Percentiles rank a stretch among this genome's conserved stretches.
Conservation (phyloP, 1,139 yeast genomes). For the Kodamaea plutei region DNA sequence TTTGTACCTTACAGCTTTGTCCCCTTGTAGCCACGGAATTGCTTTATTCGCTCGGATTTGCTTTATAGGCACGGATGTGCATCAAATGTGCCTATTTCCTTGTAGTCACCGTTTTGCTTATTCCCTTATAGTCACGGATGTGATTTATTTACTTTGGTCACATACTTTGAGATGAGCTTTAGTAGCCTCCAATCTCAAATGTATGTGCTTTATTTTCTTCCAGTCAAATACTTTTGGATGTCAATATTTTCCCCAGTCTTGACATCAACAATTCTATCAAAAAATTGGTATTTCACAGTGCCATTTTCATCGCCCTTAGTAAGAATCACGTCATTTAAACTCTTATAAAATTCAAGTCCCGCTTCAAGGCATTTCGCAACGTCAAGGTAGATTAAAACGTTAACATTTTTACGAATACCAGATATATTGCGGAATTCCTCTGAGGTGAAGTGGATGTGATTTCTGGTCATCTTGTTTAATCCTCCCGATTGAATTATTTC, state of each 20-base stretch:
- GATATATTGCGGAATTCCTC: conserved; percentile 42
- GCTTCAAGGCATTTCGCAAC: conserved; percentile 38
- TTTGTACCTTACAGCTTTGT: too few species aligned
- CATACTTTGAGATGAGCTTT: too few species aligned
- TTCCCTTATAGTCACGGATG: too few species aligned
- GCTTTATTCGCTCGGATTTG: too few species aligned
- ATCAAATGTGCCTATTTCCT: too few species aligned
- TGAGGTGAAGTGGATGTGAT: conserved; percentile 72
- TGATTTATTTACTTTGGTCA: background rate
- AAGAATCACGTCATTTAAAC: conserved; percentile 73
- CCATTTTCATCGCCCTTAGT: conserved; percentile 61
- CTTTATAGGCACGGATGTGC: too few species aligned
- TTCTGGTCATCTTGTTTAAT: conserved; percentile 64
- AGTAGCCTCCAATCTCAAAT: too few species aligned
- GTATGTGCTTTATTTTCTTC: background rate
- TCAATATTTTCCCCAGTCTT: conserved; percentile 14
- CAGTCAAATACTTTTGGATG: conserved; percentile 2
- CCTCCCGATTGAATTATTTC: conserved; percentile 54
- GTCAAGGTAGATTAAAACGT: conserved; percentile 63
- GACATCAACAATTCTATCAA: conserved; percentile 33
- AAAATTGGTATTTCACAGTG: conserved; percentile 40
- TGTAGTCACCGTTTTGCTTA: too few species aligned
- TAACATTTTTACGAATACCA: conserved; percentile 66
- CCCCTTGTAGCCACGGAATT: too few species aligned
- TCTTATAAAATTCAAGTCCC: conserved; percentile 56